Conservation (phyloP, 306 rosid species). For the Citrullus amarus region DNA sequence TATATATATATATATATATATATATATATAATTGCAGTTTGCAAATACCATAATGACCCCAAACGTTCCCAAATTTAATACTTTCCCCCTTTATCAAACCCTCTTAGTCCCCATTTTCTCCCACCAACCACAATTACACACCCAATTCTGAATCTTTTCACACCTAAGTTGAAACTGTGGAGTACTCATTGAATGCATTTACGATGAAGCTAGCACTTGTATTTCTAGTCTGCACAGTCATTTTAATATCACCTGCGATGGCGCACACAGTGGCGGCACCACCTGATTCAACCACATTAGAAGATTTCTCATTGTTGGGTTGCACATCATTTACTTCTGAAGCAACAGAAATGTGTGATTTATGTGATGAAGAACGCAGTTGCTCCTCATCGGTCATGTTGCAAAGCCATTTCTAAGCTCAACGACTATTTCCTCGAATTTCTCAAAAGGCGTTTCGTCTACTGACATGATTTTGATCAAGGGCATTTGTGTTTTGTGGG, state of each 20-base stretch:
- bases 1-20: no score
- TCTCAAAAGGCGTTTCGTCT: not conserved
- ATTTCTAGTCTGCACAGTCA: not conserved
- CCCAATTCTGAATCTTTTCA: no score
- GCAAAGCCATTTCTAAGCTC: not conserved
- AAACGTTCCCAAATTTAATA: no score
- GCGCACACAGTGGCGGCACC: no score
- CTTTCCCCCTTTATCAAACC: no score
- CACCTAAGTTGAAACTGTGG: no score
- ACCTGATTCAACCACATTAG: not conserved
- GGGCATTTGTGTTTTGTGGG: not conserved
- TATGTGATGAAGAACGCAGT: not conserved
- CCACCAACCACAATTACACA: no score
- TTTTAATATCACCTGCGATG: not conserved
- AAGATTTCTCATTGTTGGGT: not conserved
- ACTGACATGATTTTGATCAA: not conserved
- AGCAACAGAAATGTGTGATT: not conserved
- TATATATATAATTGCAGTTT: no score
- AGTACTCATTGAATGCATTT: no score
- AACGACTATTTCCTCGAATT: not conserved
- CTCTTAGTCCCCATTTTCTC: no score
- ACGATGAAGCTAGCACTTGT: not conserved
- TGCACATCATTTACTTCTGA: not conserved
- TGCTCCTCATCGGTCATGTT: not conserved
- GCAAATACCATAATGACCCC: no score